Conservation (phyloP, 495 filamentous ascomycete genomes). For the Cercophora sp. region DNA sequence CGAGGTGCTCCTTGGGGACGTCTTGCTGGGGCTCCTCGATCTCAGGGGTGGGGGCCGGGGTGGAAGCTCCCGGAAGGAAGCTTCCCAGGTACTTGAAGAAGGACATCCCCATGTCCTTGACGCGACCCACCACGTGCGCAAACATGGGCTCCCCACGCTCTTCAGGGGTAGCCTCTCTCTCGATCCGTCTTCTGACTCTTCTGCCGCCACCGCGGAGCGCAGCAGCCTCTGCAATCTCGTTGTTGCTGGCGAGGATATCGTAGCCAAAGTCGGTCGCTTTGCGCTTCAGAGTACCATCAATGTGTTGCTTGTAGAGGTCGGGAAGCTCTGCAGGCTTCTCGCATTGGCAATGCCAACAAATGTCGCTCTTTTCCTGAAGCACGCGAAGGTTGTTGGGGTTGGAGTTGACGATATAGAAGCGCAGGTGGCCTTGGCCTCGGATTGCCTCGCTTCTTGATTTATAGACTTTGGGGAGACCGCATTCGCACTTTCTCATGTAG, state of each 20-base stretch:
- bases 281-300: constrained; percentile 23
- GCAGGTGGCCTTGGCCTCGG: constrained; percentile 23
- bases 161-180: background rate
- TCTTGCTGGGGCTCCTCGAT: constrained; percentile 17
- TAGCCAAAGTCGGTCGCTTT: constrained; percentile 19
- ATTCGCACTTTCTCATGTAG: constrained; percentile 24
- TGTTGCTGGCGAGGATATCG: constrained; percentile 22
- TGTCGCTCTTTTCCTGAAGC: constrained; percentile 23
- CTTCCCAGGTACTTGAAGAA: constrained; percentile 12
- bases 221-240: background rate
- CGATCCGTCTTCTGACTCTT: no score
- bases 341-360: constrained; percentile 25
- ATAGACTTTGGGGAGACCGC: constrained; percentile 21
- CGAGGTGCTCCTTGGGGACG: constrained; percentile 6
- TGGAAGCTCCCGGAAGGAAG: background rate
- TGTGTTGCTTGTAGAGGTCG: constrained; percentile 3
- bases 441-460: constrained; percentile 19
- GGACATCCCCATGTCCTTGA: constrained; percentile 19
- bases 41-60: constrained; percentile 2
- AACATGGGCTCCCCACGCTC: constrained; percentile 13
- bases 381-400: constrained; percentile 17
- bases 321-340: background rate
- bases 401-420: constrained; percentile 22
- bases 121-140: background rate
- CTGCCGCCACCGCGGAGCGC: no score